These are phyloP conservation scores for Phytophthora idaei DNA, from an alignment of 352 stramenopile genomes.

Conservation along the genomic window DNA sequence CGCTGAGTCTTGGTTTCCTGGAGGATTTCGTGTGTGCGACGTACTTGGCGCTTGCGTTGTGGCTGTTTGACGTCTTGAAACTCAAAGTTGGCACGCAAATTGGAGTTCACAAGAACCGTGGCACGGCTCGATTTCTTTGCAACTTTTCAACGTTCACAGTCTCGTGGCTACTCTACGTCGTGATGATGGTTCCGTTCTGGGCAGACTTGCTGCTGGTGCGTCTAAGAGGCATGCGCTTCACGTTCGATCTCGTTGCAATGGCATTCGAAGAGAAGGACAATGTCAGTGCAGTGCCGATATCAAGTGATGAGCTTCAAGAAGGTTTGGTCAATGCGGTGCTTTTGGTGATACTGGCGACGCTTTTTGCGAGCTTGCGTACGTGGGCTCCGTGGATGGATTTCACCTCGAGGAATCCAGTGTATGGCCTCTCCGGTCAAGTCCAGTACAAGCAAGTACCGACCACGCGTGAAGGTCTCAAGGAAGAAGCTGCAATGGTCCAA, in stretches of 20 bases:
- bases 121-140: not conserved
- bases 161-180: constrained; percentile 35
- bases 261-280: constrained; percentile 27
- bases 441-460: not conserved
- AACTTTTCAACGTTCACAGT: constrained; percentile 25
- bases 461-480: not conserved
- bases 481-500: not conserved
- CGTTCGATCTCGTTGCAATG: constrained; percentile 45
- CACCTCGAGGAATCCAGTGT: constrained; percentile 14
- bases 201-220: constrained; percentile 45
- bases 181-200: constrained; percentile 26
- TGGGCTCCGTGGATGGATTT: constrained; percentile 9
- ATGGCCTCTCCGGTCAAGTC: not conserved
- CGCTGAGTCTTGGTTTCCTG: constrained; percentile 37
- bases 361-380: constrained; percentile 18
- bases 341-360: constrained; percentile 2
- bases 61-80: constrained; percentile 18
- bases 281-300: constrained; percentile 10
- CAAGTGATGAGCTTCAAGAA: constrained; percentile 10
- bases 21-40: constrained; percentile 48
- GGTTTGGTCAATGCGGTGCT: constrained; percentile 1
- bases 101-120: not conserved
- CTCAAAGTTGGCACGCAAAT: not conserved
- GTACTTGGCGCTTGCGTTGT: constrained; percentile 35
- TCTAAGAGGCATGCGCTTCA: constrained; percentile 42